Base-by-base conservation (phyloP, 108 stramenopile species). In the Skeletonema marinoi region DNA sequence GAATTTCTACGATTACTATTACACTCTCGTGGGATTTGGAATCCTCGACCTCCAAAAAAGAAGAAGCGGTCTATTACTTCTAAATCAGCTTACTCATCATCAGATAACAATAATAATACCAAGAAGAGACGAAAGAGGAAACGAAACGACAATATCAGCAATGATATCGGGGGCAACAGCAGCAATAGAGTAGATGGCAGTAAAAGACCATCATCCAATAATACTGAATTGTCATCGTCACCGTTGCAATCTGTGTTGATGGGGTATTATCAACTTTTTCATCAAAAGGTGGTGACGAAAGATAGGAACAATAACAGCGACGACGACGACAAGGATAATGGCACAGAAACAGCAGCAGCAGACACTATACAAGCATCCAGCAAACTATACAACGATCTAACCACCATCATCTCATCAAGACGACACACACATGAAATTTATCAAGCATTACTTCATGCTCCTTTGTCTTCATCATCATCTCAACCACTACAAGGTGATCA, bases 1-100 rank as follows among this genome's bases (percentile, higher is more conserved):
- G 73, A 74, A 65, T 80, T 80, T 68, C 39, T 80, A 1, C 72
- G 79, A 32, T 62, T 68, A 32, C 54, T 80, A 35, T 42, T 80
- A 10, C 68, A 69, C 42, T 56, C 79, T 12, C 61, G 65, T n/a
- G 79, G 79, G 41, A 73, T 46, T 32, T 46, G 61, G 29, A 56
- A 65, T 29, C 63, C 61, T 33, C 69, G 70, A 2, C 77, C 72
- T 62, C 16, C 10, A 10, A 17, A 31, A 33, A 30, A 30, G 29
- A 44, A 25, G 25, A 25, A 25, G 25, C 25, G 25, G 25, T 25
- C 25, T 25, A 25, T 25, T 25, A n/a, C 25, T 25, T 25, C 25
- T 25, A 25, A 25, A 25, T 25, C 25, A 25, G 25, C 25, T 25
- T 25, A 25, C 25, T 25, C 8, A 4, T 39, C 9, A 39, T 41